Evolutionary conservation across 169 alveolate genomes (phyloP).

Genomic region (Blepharisma undulans): DNA sequence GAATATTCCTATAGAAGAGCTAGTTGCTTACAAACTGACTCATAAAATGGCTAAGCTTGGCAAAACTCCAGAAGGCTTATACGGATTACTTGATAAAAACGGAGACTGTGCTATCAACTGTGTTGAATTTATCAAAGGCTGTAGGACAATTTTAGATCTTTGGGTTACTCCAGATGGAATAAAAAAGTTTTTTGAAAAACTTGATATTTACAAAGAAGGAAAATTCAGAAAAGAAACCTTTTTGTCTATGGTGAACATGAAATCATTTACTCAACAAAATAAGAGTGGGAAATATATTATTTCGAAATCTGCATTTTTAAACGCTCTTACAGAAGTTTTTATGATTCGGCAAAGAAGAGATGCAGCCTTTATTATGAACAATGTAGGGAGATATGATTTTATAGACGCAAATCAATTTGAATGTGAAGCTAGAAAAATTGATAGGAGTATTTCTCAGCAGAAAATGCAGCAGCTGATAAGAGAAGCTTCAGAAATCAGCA

Average conservation of each 20-base stretch:
- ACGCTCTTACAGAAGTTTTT: not conserved
- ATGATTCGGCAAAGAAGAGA: not conserved
- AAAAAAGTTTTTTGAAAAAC: not conserved
- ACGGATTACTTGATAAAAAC: slow-evolving; percentile 16
- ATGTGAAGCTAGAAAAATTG: not conserved
- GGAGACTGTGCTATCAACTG: not conserved
- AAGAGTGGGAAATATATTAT: not conserved
- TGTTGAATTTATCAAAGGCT: not conserved
- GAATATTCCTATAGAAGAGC: not conserved
- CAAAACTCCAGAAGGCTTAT: slow-evolving; percentile 2
- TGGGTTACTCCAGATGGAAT: slow-evolving; percentile 31
- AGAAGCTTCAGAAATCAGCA: not conserved
- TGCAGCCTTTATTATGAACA: not conserved
- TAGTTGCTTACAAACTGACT: not conserved
- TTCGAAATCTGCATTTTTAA: slow-evolving; percentile 6
- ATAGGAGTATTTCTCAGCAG: not conserved
- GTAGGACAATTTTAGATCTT: slow-evolving; percentile 4
- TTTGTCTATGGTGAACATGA: not conserved
- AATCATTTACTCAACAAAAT: not conserved
- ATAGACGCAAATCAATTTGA: not conserved
- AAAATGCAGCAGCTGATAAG: not conserved
- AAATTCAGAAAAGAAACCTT: slow-evolving; percentile 29
- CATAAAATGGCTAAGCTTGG: slow-evolving; percentile 37
- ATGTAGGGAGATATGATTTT: not conserved
- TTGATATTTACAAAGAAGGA: not conserved